These are phyloP conservation scores for Glycine latifolia DNA, from an alignment of 306 rosid species.

Conservation along the genomic window DNA sequence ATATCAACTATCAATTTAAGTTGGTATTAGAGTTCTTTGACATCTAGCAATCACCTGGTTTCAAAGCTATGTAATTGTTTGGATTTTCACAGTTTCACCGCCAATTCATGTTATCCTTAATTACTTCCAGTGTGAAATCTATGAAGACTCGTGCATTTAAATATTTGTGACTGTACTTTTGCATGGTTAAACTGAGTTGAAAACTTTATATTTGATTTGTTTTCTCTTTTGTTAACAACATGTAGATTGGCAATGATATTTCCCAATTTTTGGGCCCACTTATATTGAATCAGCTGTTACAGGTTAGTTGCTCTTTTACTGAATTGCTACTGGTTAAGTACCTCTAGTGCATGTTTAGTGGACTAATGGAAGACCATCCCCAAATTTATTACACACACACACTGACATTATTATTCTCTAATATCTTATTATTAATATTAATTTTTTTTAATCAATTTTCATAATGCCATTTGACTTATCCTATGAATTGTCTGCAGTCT, in stretches of 20 bases:
- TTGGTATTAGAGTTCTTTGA: conserved; percentile 17
- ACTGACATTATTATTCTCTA: conserved; percentile 22
- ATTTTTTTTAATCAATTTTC: neutral
- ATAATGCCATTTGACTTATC: conserved; percentile 27
- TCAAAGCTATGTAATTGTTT: conserved; percentile 28
- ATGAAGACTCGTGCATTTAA: neutral
- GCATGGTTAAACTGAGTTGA: conserved; percentile 27
- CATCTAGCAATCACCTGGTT: conserved; percentile 25
- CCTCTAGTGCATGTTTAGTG: conserved; percentile 19
- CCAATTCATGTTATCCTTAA: conserved; percentile 1
- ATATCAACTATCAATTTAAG: conserved; percentile 15
- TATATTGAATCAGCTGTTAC: conserved; percentile 77
- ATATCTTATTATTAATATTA: conserved; percentile 10
- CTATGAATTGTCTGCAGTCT: conserved; percentile 65
- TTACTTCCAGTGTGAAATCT: neutral
- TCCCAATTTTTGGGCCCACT: conserved; percentile 92
- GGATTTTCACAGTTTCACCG: neutral
- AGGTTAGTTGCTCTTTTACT: conserved; percentile 62
- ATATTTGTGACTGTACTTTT: conserved; percentile 39
- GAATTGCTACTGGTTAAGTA: conserved; percentile 27
- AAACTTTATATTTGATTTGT: conserved; percentile 32
- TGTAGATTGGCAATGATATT: conserved; percentile 86
- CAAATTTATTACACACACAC: conserved; percentile 9
- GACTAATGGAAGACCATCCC: conserved; percentile 22
- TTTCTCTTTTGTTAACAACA: conserved; percentile 42